Base-by-base conservation (phyloP, 192 early-diverging fungal species). In the Backusella australiensis region DNA sequence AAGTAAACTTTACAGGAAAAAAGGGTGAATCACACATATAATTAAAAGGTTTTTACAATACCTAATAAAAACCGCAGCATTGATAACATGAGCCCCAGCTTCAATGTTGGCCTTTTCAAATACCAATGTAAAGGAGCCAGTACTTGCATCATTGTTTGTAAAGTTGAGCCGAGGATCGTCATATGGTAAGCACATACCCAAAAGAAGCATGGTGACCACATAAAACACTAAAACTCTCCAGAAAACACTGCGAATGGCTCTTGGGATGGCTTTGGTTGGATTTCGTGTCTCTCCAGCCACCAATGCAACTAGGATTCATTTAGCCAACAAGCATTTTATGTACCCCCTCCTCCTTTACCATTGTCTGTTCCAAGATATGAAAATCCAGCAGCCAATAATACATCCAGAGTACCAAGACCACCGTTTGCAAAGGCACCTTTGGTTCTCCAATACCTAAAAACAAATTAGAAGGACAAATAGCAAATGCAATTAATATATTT, bases 201-300 rank as follows among this genome's bases (percentile, higher is more conserved):
- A 91, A 56, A 95, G 84, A 42, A 94, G 84, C 65, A 95, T 93
- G n/a, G 93, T 91, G 17, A 84, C 73, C 41, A 96, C 76, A 82
- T 94, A 96, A 89, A 96, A 96, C 14, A 95, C 80, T 8, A 82
- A 74, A 67, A 97, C 94, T 69, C 96, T 29, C 88, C 88, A 21
- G 89, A 86, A n/a, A 32, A 32, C 32, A 32, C 32, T 32, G 32
- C 88, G 84, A 66, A 94, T 92, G 8, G 91, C 93, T 11, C 84
- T 81, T 46, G 93, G 93, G 3, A 94, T 88, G 81, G 67, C 89
- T 69, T 92, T 91, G 17, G 84, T 83, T 21, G 96, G 96, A 85
- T 97, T 97, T 34, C 88, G 86, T 34, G 91, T 89, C 83, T 97
- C 96, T 76, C 94, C 96, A 35, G 94, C 94, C 5, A 95, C 93